Base-by-base conservation (phyloP, 495 filamentous ascomycete species). In the Barbatosphaeria neglecta region DNA sequence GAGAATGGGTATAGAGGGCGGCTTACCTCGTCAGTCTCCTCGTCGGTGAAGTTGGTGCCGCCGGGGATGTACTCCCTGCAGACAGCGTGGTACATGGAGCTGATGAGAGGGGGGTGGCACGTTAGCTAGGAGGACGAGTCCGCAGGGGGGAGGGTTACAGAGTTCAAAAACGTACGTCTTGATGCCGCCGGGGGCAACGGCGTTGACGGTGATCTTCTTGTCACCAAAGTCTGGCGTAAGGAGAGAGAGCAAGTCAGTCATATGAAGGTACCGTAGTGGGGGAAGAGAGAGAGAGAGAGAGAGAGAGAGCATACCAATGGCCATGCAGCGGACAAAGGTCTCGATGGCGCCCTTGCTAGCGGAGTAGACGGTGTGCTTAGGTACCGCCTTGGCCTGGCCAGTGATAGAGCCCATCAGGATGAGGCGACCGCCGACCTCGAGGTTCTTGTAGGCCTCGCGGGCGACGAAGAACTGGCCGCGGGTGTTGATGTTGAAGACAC, bases 381-480 rank as follows among this genome's bases (percentile, higher is more conserved):
- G 73, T 6, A 81, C 72, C 44, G 69, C 72, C 55, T 73, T 74
- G 46, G 68, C 73, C 63, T 75, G 68, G 31, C 73, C 76, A 35
- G 77, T 78, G 62, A 78, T 80, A 57, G 69, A 75, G 31, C 70
- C 71, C 60, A 70, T 79, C 10, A 79, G 58, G 46, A 80, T 69
- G 54, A 80, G 72, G 53, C 76, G 66, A 39, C 76, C 77, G 41
- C 74, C 74, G 45, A 73, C 67, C 43, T 61, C 60, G 62, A 77
- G 64, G 60, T 80, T 68, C 59, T 69, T 72, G 57, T 76, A 77
- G 5, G 73, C 79, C 61, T 79, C 70, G 57, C 78, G 73, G 42
- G 76, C 78, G 43, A 84, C 78, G 65, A 87, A 86, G 71, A 87
- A 87, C 62, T 87, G 84, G 0, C 75, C 84, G 0, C 81, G 73